Evolutionary conservation across 495 filamentous ascomycete species (phyloP), one percentile per base, ranked within the genome.

Genomic region (Penicillium egyptiacum): DNA sequence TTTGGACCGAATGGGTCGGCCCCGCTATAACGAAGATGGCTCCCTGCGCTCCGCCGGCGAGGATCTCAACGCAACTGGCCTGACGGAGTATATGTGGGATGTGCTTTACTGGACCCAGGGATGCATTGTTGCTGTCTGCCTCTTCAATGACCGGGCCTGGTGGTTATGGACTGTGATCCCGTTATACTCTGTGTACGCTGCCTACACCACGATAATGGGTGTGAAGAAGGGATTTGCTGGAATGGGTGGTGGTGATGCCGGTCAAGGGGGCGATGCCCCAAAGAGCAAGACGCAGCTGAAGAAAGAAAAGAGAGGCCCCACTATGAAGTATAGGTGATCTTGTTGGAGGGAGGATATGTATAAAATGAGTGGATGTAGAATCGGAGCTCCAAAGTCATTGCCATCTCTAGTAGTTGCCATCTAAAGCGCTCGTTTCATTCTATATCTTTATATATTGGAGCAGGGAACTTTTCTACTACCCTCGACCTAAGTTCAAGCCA

Each of bases 21-120:
- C 94, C 9, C 83, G 72, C 49, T 91, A 86, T 70, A 81, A 81
- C 49, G 67, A 67, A 12, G 86, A 84, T 64, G 84, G 83, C n/a
- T 83, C 85, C 3, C 75, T 98, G 41, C 84, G 83, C 59, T 83
- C 79, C 14, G 78, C 87, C 0, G 94, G 94, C 17, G 93, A 98
- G 69, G 94, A 98, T 70, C 81, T 98, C 23, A 86, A 89, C 26
- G 90, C 91, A 0, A 83, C 88, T 25, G 94, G 94, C 0, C 75
- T 98, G 71, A 98, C 92, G 8, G 94, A 98, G 73, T 98, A 92
- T 74, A 89, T 97, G 88, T 98, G 93, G 81, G 94, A 98, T 76
- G 81, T 96, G 25, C 77, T 97, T 33, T 98, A 96, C 79, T 92
- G 94, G 75, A 92, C 90, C 1, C 91, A 89, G 86, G 84, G 79